Evolutionary conservation across 441 rosid genomes (phyloP).

Genomic region (Gossypium davidsonii): DNA sequence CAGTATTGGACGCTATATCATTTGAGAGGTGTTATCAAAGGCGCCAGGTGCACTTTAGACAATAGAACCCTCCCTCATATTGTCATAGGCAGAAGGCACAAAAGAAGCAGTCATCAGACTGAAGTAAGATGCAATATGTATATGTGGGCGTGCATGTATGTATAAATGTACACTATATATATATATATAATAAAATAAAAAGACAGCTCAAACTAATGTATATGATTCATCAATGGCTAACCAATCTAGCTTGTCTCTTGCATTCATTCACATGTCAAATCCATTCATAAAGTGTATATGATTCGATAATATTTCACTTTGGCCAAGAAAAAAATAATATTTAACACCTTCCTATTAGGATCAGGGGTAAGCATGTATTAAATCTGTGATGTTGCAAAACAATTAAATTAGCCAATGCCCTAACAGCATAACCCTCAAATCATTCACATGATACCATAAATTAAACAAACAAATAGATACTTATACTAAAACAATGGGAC

Average conservation of each 20-base stretch:
- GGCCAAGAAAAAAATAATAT: neutral
- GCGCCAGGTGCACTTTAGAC: no score
- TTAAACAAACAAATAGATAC: neutral
- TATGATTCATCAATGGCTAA: neutral
- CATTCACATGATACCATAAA: neutral
- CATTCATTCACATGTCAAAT: neutral
- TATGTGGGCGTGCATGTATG: no score
- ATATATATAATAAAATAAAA: no score
- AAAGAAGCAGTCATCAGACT: no score
- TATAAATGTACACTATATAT: no score
- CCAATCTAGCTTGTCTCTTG: neutral
- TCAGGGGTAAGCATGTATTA: neutral
- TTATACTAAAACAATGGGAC: neutral
- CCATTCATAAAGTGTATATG: neutral
- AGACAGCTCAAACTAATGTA: no score
- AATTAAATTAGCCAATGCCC: neutral
- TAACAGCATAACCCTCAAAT: neutral
- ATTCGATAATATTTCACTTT: neutral
- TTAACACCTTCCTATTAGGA: neutral
- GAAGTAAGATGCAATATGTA: no score
- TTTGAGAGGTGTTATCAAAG: no score
- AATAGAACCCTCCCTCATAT: no score
- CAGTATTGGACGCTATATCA: neutral
- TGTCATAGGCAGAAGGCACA: no score
- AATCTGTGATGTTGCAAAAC: neutral